A percentile compares a stretch with the other conserved stretches of the same genome.
Conservation (phyloP, 352 stramenopile genomes). For the Aphanomyces euteiches region DNA sequence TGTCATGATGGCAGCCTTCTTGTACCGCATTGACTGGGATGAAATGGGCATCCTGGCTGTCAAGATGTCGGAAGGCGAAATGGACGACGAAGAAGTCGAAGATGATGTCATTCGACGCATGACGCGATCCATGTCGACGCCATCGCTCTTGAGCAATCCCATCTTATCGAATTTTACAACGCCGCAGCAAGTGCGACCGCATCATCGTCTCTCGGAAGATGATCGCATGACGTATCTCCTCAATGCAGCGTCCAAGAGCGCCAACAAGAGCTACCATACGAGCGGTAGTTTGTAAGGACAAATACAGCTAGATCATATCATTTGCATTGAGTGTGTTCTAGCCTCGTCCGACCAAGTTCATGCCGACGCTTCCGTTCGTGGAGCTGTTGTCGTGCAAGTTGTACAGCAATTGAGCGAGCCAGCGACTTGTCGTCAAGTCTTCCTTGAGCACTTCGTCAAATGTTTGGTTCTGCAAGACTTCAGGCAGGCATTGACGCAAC, state of each 20-base stretch:
- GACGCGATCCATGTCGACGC: constrained; percentile 52
- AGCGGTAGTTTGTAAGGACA: constrained; percentile 24
- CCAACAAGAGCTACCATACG: constrained; percentile 15
- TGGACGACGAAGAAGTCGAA: constrained; percentile 53
- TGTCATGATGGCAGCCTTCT: constrained; percentile 48
- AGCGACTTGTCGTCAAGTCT: constrained; percentile 95
- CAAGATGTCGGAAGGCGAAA: constrained; percentile 56
- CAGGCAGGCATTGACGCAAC: constrained; percentile 93
- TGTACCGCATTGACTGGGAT: constrained; percentile 64
- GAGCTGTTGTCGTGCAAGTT: constrained; percentile 62
- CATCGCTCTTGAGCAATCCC: constrained; percentile 61
- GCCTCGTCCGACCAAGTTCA: constrained; percentile 6
- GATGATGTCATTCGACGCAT: constrained; percentile 56
- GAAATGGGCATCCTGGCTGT: constrained; percentile 63
- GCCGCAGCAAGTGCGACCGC: constrained; percentile 37
- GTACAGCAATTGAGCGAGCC: constrained; percentile 93
- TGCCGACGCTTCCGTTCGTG: constrained; percentile 11
- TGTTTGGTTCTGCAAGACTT: constrained; percentile 92
- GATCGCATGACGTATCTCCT: constrained; percentile 25
- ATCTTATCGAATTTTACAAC: constrained; percentile 59
- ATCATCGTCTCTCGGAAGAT: constrained; percentile 27
- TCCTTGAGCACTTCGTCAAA: constrained; percentile 94
- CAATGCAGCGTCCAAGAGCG: constrained; percentile 1
- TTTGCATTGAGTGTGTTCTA: background rate
- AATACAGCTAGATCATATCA: background rate